Evolutionary conservation across 192 early-diverging fungal species (phyloP), one percentile per base, ranked within the genome.

Genomic region (Podila clonocystis): DNA sequence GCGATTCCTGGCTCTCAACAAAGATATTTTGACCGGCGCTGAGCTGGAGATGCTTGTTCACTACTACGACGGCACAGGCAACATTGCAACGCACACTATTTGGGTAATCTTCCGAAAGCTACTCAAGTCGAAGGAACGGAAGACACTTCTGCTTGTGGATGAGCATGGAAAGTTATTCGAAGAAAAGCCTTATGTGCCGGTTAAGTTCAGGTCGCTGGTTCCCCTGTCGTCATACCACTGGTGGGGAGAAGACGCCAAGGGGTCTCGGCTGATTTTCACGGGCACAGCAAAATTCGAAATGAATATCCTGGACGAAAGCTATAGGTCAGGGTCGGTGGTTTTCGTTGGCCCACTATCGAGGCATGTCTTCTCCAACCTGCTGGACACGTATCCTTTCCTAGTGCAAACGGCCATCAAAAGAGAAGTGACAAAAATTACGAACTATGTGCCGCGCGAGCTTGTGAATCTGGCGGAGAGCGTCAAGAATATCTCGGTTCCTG

Each of bases 61-160:
- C n/a, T n/a, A n/a, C n/a, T n/a, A n/a, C n/a, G n/a, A n/a, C n/a
- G 45, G 45, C 50, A 22, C 15, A 24, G 0, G 26, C 28, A 9
- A n/a, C 24, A 9, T 59, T 1, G 31, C 58, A 30, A 28, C 2
- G 30, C 26, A 50, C 28, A 22, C 19, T 15, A 24, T 68, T 8
- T 66, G 22, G 2, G 22, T 22, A 45, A 58, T 34, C 33, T 73
- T 82, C 34, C 11, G 52, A 0, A 0, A 2, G n/a, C 59, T 70
- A 4, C 62, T 71, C 68, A 75, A 58, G 50, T 59, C 26, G 5
- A n/a, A 19, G 36, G 52, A 74, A 31, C 50, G 26, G 45, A 70
- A 70, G 49, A 17, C 67, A 38, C 65, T 82, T n/a, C 61, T 74
- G 57, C 36, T 82, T 70, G 55, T 82, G 50, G 79, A 82, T 48